Conservation (phyloP, 2,329 filamentous ascomycete species). For the Aspergillus puulaauensis region DNA sequence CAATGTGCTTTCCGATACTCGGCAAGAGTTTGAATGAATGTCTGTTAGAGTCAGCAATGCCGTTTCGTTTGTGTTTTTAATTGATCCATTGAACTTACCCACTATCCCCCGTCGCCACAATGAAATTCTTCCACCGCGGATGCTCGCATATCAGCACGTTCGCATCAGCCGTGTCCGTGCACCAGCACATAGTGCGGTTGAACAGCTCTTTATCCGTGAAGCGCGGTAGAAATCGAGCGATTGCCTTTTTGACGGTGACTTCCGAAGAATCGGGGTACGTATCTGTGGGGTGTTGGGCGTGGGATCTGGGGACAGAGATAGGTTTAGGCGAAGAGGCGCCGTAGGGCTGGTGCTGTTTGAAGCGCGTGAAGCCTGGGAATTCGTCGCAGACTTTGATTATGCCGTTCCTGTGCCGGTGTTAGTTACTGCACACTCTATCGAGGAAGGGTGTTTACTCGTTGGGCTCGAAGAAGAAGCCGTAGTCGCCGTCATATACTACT, state of each 20-base stretch:
- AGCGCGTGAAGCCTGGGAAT: slow-evolving; percentile 52
- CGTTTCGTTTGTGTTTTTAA: too few relatives aligned
- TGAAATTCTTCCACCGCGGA: background rate
- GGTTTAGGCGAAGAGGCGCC: background rate
- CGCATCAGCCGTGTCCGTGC: slow-evolving; percentile 1
- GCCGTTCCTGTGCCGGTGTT: slow-evolving; percentile 16
- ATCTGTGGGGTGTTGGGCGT: background rate
- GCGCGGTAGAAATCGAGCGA: background rate
- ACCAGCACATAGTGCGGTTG: slow-evolving; percentile 6
- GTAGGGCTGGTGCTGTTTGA: background rate
- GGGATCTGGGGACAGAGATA: slow-evolving; percentile 2
- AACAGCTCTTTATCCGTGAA: background rate
- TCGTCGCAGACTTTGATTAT: slow-evolving; percentile 48
- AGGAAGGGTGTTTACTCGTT: slow-evolving; percentile 32
- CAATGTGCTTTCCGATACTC: slow-evolving; percentile 3
- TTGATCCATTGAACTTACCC: background rate
- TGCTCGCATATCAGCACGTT: slow-evolving; percentile 3
- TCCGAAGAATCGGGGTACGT: slow-evolving; percentile 1
- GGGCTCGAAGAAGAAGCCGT: slow-evolving; percentile 52
- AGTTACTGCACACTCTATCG: background rate
- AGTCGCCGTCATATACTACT: slow-evolving; percentile 48
- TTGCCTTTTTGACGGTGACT: background rate
- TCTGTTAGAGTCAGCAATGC: background rate
- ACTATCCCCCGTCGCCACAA: slow-evolving; percentile 1
- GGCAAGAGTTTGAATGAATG: slow-evolving; percentile 3